A percentile compares a stretch with the other conserved stretches of the same genome.
Evolutionary conservation across 2,329 filamentous ascomycete genomes (phyloP).

Genomic region (Bimuria novae-zelandiae): DNA sequence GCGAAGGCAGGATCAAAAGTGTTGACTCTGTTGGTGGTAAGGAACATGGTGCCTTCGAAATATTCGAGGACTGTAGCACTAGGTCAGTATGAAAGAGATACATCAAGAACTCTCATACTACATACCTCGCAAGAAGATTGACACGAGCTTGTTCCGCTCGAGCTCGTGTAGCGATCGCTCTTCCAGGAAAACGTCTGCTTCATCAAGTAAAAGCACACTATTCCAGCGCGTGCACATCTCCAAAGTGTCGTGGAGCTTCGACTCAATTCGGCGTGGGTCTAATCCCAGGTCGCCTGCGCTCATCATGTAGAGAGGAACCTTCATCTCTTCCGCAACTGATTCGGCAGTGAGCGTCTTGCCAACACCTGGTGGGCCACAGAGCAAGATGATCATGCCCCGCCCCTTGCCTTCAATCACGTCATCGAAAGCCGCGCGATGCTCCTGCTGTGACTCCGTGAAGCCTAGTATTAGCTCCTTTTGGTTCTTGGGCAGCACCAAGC

Average conservation of each 20-base stretch:
- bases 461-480: conserved; percentile 41
- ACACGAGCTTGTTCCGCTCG: conserved; percentile 34
- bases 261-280: conserved; percentile 49
- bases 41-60: conserved; percentile 32
- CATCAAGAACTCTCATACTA: neutral
- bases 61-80: neutral
- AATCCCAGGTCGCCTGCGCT: conserved; percentile 56
- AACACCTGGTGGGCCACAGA: conserved; percentile 58
- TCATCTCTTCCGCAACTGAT: conserved; percentile 55
- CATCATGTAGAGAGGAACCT: conserved; percentile 56
- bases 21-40: conserved; percentile 49
- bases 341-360: conserved; percentile 54
- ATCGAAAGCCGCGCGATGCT: conserved; percentile 29
- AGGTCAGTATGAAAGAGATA: neutral
- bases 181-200: conserved; percentile 49
- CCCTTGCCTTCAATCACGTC: conserved; percentile 54
- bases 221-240: conserved; percentile 57
- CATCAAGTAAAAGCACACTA: conserved; percentile 56
- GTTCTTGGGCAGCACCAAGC: conserved; percentile 33
- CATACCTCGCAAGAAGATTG: conserved; percentile 38
- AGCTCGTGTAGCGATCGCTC: conserved; percentile 31
- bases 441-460: conserved; percentile 35
- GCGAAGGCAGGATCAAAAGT: conserved; percentile 55
- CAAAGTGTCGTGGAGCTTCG: conserved; percentile 51
- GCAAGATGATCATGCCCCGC: conserved; percentile 56